These are phyloP conservation scores for Urostyla sp. DNA, from an alignment of 73 alveolate genomes.

Conservation along the genomic window DNA sequence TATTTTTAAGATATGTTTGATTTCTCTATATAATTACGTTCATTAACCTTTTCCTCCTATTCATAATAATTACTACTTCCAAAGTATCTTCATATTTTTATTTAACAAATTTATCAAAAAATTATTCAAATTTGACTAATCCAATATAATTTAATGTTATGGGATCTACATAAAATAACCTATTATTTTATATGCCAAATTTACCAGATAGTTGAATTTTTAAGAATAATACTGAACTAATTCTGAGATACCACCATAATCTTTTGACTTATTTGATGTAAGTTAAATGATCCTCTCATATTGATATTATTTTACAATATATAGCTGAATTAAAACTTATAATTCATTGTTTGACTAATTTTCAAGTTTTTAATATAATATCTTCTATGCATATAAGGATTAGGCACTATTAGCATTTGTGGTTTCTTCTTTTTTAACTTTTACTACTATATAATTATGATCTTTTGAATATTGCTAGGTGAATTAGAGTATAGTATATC, in stretches of 20 bases:
- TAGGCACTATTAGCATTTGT: slow-evolving; percentile 19
- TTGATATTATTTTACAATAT: neutral
- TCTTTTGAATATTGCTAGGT: slow-evolving; percentile 27
- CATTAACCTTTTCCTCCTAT: slow-evolving; percentile 52
- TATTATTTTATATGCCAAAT: too few relatives aligned
- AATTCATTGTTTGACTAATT: slow-evolving; percentile 17
- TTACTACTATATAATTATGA: slow-evolving; percentile 34
- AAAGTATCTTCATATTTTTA: slow-evolving; percentile 48
- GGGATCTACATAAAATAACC: too few relatives aligned
- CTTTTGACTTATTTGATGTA: too few relatives aligned
- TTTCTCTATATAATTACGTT: slow-evolving; percentile 53
- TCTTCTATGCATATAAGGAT: slow-evolving; percentile 15
- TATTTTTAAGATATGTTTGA: slow-evolving; percentile 32
- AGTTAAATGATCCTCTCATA: too few relatives aligned
- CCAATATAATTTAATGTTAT: neutral
- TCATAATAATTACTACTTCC: slow-evolving; percentile 67
- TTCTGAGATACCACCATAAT: too few relatives aligned
- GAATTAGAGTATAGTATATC: slow-evolving; percentile 52
- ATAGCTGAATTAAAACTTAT: slow-evolving; percentile 6
- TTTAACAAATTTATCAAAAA: slow-evolving; percentile 54
- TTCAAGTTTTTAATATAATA: slow-evolving; percentile 6
- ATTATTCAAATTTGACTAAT: slow-evolving; percentile 41
- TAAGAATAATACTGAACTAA: too few relatives aligned
- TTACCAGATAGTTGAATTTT: too few relatives aligned
- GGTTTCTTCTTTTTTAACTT: slow-evolving; percentile 47